Percentiles rank a stretch among this genome's conserved stretches.
Evolutionary conservation across 2,329 filamentous ascomycete species (phyloP).

Genomic region (Exophiala phaeomuriformis): DNA sequence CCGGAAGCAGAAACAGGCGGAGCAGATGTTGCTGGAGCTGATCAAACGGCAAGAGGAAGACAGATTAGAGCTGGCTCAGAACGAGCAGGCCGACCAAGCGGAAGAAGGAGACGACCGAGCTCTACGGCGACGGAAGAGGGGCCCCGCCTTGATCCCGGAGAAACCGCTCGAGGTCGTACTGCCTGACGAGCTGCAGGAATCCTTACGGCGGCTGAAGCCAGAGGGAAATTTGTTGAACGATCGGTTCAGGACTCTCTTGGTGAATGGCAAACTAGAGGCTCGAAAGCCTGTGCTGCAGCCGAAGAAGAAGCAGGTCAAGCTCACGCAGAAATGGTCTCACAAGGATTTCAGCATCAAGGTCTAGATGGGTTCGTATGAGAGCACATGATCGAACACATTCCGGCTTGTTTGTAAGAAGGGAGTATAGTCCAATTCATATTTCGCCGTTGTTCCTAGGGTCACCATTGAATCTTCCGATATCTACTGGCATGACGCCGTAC

Average conservation of each 20-base stretch:
- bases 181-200: conserved; percentile 74
- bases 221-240: conserved; percentile 95
- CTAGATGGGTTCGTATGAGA: neutral
- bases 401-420: no score
- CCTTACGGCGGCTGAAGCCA: conserved; percentile 73
- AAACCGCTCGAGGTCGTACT: conserved; percentile 74
- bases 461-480: no score
- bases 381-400: neutral
- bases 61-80: conserved; percentile 29
- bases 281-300: conserved; percentile 70
- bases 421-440: no score
- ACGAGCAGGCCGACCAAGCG: conserved; percentile 39
- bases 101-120: conserved; percentile 39
- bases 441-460: no score
- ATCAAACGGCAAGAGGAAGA: conserved; percentile 51
- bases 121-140: conserved; percentile 19
- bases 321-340: conserved; percentile 94
- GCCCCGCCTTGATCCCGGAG: conserved; percentile 51
- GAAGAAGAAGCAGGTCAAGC: conserved; percentile 72
- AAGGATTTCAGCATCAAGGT: conserved; percentile 65
- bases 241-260: conserved; percentile 77
- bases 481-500: no score
- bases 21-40: conserved; percentile 45
- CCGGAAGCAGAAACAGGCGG: conserved; percentile 62
- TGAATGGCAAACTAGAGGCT: conserved; percentile 82